Evolutionary conservation across 2,329 filamentous ascomycete genomes (phyloP).

Genomic region (Colletotrichum trifolii): DNA sequence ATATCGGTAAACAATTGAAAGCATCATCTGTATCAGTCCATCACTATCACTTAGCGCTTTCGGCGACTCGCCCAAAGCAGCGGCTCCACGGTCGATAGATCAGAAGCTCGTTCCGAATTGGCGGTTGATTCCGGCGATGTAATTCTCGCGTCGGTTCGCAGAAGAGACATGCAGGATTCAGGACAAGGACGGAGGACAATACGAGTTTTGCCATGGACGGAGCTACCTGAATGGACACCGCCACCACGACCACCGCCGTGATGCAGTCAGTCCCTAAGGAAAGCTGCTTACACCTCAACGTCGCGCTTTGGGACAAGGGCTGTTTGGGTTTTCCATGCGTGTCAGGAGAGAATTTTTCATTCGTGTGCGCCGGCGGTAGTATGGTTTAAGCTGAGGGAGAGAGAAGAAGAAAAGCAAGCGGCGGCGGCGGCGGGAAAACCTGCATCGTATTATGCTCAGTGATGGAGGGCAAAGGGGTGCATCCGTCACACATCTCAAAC

Average conservation of each 20-base stretch:
- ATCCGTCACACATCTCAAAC: slow-evolving; percentile 30
- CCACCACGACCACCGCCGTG: not conserved
- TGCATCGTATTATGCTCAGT: slow-evolving; percentile 22
- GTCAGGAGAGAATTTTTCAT: too few relatives aligned
- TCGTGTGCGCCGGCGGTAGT: not conserved
- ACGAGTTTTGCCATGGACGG: slow-evolving; percentile 1
- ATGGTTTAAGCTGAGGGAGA: not conserved
- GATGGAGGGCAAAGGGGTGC: slow-evolving; percentile 27
- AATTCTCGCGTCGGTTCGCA: too few relatives aligned
- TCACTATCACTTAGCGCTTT: slow-evolving; percentile 16
- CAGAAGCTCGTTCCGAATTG: slow-evolving; percentile 9
- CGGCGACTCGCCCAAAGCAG: slow-evolving; percentile 10
- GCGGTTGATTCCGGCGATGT: too few relatives aligned
- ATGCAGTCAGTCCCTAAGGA: slow-evolving; percentile 3
- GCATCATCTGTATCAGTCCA: too few relatives aligned
- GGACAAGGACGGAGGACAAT: slow-evolving; percentile 26
- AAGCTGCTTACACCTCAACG: not conserved
- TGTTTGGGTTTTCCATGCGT: too few relatives aligned
- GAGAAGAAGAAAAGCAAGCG: not conserved
- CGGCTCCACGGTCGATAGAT: slow-evolving; percentile 27
- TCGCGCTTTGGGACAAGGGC: not conserved
- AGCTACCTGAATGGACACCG: slow-evolving; percentile 26
- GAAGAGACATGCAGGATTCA: slow-evolving; percentile 6
- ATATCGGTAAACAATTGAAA: slow-evolving; percentile 2
- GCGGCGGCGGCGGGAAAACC: not conserved